A percentile compares a stretch with the other conserved stretches of the same genome.
These are phyloP conservation scores for Mycena crocata DNA, from an alignment of 768 basidiomycete genomes.

Conservation along the genomic window DNA sequence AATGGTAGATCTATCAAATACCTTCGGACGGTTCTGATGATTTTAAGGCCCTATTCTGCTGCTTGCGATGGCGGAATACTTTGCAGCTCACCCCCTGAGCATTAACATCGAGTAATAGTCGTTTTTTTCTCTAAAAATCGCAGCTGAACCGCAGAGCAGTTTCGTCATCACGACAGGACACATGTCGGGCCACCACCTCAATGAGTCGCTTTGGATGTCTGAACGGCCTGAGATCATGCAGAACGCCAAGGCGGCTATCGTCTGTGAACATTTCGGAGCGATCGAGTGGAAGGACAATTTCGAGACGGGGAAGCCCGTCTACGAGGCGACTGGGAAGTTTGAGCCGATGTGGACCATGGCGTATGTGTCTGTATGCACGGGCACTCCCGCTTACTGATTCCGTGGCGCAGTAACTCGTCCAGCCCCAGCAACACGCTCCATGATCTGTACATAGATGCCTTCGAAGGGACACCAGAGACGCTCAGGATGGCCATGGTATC, in stretches of 20 bases:
- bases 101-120: constrained; percentile 45
- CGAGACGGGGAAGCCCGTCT: constrained; percentile 31
- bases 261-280: constrained; percentile 47
- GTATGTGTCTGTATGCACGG: constrained; percentile 31
- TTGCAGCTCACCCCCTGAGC: constrained; percentile 35
- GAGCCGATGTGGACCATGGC: constrained; percentile 51
- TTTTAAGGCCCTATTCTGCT: constrained; percentile 42
- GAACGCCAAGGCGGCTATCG: constrained; percentile 42
- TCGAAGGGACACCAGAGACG: constrained; percentile 39
- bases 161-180: constrained; percentile 49
- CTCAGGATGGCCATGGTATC: constrained; percentile 46
- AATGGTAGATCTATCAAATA: constrained; percentile 39
- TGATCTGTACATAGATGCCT: constrained; percentile 40
- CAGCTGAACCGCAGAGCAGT: constrained; percentile 14
- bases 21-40: no score
- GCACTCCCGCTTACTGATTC: not conserved
- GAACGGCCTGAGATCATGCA: constrained; percentile 38
- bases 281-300: constrained; percentile 45
- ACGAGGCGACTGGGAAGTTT: constrained; percentile 41
- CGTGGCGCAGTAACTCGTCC: constrained; percentile 36
- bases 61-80: constrained; percentile 44
- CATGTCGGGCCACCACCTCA: constrained; percentile 43
- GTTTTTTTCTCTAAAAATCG: no score
- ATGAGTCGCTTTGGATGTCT: constrained; percentile 45
- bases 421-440: constrained; percentile 38